Evolutionary conservation across 306 rosid genomes (phyloP).

Genomic region (Castanea crenata): DNA sequence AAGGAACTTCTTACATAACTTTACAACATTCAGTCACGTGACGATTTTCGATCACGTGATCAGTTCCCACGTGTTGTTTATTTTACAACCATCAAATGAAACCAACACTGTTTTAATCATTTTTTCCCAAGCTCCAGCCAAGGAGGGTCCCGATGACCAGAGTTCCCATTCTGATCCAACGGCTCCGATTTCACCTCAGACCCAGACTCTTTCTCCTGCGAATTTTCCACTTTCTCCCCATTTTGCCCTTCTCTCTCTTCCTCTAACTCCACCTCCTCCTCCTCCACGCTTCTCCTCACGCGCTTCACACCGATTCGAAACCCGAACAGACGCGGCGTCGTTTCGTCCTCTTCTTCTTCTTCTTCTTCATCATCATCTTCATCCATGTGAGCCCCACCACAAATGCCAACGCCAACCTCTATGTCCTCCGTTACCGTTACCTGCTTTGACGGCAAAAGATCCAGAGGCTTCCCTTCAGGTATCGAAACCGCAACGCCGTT

Average conservation of each 20-base stretch:
- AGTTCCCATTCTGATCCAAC: slow-evolving; percentile 39
- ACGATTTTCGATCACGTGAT: background rate
- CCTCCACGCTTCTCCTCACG: slow-evolving; percentile 46
- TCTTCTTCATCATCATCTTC: background rate
- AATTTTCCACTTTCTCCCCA: background rate
- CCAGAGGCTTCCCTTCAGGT: slow-evolving; percentile 43
- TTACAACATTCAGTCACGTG: slow-evolving; percentile 11
- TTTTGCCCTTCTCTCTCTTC: slow-evolving; percentile 20
- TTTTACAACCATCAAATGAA: background rate
- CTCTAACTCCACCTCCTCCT: slow-evolving; percentile 35
- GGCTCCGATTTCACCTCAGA: slow-evolving; percentile 52
- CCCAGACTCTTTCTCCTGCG: slow-evolving; percentile 27
- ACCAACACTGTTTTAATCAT: slow-evolving; percentile 1
- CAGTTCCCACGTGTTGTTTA: background rate
- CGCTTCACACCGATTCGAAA: slow-evolving; percentile 82
- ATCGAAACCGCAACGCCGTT: background rate
- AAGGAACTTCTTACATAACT: too few species aligned
- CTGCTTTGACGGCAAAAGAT: slow-evolving; percentile 37
- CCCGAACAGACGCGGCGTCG: slow-evolving; percentile 69
- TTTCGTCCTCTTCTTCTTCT: slow-evolving; percentile 8
- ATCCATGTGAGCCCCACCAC: background rate
- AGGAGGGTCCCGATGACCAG: slow-evolving; percentile 42
- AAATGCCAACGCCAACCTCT: background rate
- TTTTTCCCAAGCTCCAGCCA: slow-evolving; percentile 67
- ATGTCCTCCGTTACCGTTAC: slow-evolving; percentile 11